Conservation (phyloP, 1,284 basidiomycete genomes). For the Microbotryum silenes-acaulis region DNA sequence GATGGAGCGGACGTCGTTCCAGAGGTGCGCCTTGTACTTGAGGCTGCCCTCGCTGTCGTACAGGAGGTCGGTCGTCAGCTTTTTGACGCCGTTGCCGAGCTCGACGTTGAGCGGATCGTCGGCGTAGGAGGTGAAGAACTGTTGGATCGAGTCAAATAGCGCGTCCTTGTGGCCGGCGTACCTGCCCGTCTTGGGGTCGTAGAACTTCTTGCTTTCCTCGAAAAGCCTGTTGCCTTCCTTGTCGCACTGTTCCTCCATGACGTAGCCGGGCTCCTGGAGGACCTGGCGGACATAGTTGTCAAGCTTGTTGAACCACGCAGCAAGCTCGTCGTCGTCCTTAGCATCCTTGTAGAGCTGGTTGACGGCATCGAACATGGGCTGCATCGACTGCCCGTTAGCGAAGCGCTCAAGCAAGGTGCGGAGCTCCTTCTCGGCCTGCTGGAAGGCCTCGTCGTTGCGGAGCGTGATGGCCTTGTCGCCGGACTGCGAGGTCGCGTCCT, state of each 20-base stretch:
- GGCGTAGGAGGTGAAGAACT: constrained; percentile 74
- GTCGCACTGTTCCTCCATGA: constrained; percentile 64
- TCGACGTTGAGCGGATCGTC: constrained; percentile 74
- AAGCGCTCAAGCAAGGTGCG: constrained; percentile 82
- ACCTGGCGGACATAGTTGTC: constrained; percentile 50
- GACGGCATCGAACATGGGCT: constrained; percentile 63
- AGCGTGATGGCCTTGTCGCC: constrained; percentile 44
- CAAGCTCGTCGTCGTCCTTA: constrained; percentile 65
- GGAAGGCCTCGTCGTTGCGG: constrained; percentile 51
- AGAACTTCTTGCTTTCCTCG: constrained; percentile 60
- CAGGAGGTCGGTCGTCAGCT: constrained; percentile 70
- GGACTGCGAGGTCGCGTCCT: constrained; percentile 41
- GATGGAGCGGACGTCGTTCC: constrained; percentile 72
- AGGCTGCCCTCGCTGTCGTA: constrained; percentile 71
- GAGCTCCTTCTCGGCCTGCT: constrained; percentile 57
- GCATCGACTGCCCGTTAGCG: constrained; percentile 61
- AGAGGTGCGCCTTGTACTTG: constrained; percentile 76
- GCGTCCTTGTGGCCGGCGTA: constrained; percentile 77
- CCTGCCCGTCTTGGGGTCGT: constrained; percentile 78
- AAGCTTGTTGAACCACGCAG: constrained; percentile 63
- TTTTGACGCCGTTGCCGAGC: constrained; percentile 35
- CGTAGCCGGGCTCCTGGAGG: constrained; percentile 78
- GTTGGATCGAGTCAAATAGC: constrained; percentile 60
- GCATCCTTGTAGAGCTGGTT: constrained; percentile 68
- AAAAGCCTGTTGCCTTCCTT: constrained; percentile 54